These are phyloP conservation scores for Saraca asoca DNA, from an alignment of 331 rosid genomes.

Conservation along the genomic window DNA sequence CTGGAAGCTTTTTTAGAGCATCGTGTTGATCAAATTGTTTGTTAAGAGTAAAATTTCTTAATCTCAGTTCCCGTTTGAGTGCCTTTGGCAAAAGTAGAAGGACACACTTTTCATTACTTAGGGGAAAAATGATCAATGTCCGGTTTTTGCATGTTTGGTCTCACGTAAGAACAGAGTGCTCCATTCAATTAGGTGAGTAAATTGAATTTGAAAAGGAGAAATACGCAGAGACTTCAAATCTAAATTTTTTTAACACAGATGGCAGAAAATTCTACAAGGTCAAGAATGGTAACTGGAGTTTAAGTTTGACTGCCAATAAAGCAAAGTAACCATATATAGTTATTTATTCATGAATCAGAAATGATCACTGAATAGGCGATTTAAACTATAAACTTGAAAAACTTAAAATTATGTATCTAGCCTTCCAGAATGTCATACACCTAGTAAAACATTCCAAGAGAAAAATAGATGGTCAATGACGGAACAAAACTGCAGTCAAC, in stretches of 20 bases:
- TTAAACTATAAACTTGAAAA: neutral
- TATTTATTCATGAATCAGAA: neutral
- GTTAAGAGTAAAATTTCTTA: neutral
- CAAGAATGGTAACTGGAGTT: neutral
- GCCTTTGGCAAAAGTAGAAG: neutral
- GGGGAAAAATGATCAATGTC: neutral
- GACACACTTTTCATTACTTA: neutral
- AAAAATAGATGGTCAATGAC: neutral
- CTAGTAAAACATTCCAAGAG: neutral
- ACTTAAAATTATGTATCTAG: neutral
- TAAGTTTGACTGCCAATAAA: neutral
- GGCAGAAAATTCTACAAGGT: neutral
- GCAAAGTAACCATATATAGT: neutral
- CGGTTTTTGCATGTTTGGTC: neutral
- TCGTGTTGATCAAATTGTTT: neutral
- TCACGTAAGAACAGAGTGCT: neutral
- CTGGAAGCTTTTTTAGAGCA: neutral
- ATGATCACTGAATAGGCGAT: neutral
- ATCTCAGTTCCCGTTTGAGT: neutral
- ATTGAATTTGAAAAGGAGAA: neutral
- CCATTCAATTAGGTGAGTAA: neutral
- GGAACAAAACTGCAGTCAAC: neutral
- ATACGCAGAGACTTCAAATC: conserved; percentile 10
- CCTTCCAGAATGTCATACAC: neutral
- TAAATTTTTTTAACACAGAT: neutral